Conservation (phyloP, 148 eudicot genomes). For the Camellia sinensis region DNA sequence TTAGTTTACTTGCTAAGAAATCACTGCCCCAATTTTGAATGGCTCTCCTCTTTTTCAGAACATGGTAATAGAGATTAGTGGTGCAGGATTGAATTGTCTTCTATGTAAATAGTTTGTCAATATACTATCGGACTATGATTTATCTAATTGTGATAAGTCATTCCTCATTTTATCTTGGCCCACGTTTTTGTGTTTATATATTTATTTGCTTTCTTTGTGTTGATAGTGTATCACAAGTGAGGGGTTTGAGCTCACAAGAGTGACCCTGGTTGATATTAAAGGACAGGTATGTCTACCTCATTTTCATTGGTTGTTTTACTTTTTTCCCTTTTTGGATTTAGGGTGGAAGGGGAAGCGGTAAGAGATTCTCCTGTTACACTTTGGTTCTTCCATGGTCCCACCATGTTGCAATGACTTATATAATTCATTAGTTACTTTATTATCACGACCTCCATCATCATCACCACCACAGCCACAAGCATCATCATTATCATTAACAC, state of each 20-base stretch:
- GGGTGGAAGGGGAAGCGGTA: conserved; percentile 1
- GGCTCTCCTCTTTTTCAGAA: no score
- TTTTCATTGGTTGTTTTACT: not conserved
- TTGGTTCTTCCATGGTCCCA: not conserved
- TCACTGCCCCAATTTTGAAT: no score
- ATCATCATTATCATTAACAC: no score
- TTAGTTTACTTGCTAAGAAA: no score
- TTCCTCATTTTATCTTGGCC: not conserved
- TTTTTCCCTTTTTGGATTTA: conserved; percentile 1
- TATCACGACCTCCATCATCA: no score
- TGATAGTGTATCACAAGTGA: conserved; percentile 69
- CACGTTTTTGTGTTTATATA: not conserved
- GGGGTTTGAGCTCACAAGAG: conserved; percentile 96
- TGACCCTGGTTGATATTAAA: conserved; percentile 71
- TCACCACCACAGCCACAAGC: no score
- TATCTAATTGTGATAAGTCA: not conserved
- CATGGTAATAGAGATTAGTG: no score
- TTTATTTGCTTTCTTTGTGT: not conserved
- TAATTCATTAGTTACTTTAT: no score
- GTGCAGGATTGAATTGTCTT: no score
- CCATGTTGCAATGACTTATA: no score
- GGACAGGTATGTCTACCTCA: conserved; percentile 64
- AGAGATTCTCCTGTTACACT: not conserved
- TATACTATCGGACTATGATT: not conserved
- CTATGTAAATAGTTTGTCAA: not conserved